Conservation (phyloP, 495 filamentous ascomycete species). For the Aspergillus leporis region DNA sequence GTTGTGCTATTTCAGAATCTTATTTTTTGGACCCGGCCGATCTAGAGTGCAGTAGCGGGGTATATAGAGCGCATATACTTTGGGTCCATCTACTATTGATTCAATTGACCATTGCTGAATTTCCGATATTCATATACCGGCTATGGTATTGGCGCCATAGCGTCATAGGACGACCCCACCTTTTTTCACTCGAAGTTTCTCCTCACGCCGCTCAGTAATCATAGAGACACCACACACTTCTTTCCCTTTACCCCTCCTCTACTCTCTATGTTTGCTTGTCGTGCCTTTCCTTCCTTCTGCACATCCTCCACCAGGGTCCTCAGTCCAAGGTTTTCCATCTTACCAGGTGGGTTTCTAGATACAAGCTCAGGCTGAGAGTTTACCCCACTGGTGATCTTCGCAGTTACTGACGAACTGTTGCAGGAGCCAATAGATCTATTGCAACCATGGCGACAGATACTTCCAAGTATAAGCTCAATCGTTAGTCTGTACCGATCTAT, state of each 20-base stretch:
- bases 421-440: slow-evolving; percentile 36
- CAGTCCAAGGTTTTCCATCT: slow-evolving; percentile 22
- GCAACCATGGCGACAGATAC: slow-evolving; percentile 76
- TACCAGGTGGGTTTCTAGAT: slow-evolving; percentile 19
- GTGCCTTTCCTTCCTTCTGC: slow-evolving; percentile 19
- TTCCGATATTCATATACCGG: too few relatives aligned
- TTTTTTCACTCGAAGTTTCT: background rate
- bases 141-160: background rate
- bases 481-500: slow-evolving; percentile 46
- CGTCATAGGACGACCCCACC: slow-evolving; percentile 1
- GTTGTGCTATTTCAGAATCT: too few relatives aligned
- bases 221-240: slow-evolving; percentile 9
- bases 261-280: slow-evolving; percentile 24
- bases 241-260: background rate
- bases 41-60: too few relatives aligned
- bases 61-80: too few relatives aligned
- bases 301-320: slow-evolving; percentile 29
- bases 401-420: slow-evolving; percentile 19
- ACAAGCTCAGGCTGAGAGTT: background rate
- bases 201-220: slow-evolving; percentile 22
- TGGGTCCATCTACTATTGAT: too few relatives aligned
- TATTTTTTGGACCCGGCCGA: too few relatives aligned
- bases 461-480: slow-evolving; percentile 85
- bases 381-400: slow-evolving; percentile 17
- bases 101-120: too few relatives aligned